Conservation (phyloP, 1,284 basidiomycete genomes). For the Puccinia polysora region DNA sequence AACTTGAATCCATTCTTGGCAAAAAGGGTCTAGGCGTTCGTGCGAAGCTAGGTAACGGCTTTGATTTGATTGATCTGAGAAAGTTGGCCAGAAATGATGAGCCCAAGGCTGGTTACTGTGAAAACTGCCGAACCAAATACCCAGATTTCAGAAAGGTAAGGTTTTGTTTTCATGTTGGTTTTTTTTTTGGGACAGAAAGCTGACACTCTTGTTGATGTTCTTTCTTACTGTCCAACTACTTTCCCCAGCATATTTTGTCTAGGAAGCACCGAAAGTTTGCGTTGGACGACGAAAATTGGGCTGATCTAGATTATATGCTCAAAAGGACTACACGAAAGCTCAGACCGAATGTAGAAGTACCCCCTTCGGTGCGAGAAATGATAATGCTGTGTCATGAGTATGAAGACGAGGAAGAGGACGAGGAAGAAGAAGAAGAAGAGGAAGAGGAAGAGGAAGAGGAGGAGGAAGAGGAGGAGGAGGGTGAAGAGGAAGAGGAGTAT, state of each 20-base stretch:
- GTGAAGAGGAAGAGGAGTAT: constrained; percentile 4
- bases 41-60: constrained; percentile 64
- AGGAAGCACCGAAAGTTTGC: constrained; percentile 84
- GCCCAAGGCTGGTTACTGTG: constrained; percentile 93
- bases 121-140: constrained; percentile 88
- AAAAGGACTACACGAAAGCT: constrained; percentile 65
- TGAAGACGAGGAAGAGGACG: constrained; percentile 12
- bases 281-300: constrained; percentile 71
- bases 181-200: constrained; percentile 11
- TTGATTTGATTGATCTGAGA: constrained; percentile 57
- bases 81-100: constrained; percentile 66
- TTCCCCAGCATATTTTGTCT: constrained; percentile 68
- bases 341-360: constrained; percentile 50
- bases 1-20: constrained; percentile 49
- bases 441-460: constrained; percentile 20
- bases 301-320: constrained; percentile 73
- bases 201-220: constrained; percentile 9
- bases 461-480: not conserved
- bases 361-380: constrained; percentile 32
- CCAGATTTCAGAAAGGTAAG: constrained; percentile 77
- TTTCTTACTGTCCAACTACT: too few relatives aligned
- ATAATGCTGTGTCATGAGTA: not conserved
- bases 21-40: constrained; percentile 53
- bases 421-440: constrained; percentile 13
- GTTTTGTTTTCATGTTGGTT: constrained; percentile 41